Conservation (phyloP, 495 filamentous ascomycete species). For the Penicillium samsonianum region DNA sequence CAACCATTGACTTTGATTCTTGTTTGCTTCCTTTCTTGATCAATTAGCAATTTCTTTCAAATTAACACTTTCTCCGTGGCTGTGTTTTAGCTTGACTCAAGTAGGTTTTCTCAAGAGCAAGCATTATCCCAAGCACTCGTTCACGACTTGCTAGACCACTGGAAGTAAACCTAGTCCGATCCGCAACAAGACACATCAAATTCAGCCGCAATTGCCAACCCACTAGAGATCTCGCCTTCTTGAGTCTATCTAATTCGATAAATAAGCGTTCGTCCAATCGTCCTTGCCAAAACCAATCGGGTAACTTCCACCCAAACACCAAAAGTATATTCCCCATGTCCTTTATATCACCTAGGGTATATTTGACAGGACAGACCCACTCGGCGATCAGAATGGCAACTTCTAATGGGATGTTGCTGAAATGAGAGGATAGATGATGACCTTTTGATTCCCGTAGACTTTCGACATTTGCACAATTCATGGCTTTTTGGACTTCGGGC, state of each 20-base stretch:
- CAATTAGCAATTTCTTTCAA: no score
- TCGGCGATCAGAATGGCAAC: background rate
- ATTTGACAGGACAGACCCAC: no score
- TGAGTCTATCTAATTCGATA: constrained; percentile 7
- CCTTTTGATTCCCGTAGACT: no score
- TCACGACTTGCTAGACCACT: constrained; percentile 14
- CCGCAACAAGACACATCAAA: constrained; percentile 11
- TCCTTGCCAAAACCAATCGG: constrained; percentile 13
- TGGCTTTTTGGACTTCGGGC: no score
- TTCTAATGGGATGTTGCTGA: no score
- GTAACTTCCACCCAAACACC: constrained; percentile 12
- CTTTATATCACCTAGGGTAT: no score
- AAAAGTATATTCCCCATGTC: constrained; percentile 12
- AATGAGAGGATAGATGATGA: no score
- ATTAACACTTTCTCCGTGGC: no score
- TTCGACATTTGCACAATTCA: no score
- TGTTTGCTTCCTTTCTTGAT: no score
- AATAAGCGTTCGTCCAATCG: constrained; percentile 10
- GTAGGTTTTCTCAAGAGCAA: background rate
- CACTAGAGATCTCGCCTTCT: background rate
- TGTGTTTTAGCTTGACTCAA: no score
- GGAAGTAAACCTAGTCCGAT: constrained; percentile 2
- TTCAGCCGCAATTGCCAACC: constrained; percentile 10
- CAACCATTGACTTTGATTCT: no score
- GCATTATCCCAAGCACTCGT: constrained; percentile 8